These are phyloP conservation scores for Ascocoryne sarcoides DNA, from an alignment of 2,329 filamentous ascomycete genomes.

Conservation along the genomic window DNA sequence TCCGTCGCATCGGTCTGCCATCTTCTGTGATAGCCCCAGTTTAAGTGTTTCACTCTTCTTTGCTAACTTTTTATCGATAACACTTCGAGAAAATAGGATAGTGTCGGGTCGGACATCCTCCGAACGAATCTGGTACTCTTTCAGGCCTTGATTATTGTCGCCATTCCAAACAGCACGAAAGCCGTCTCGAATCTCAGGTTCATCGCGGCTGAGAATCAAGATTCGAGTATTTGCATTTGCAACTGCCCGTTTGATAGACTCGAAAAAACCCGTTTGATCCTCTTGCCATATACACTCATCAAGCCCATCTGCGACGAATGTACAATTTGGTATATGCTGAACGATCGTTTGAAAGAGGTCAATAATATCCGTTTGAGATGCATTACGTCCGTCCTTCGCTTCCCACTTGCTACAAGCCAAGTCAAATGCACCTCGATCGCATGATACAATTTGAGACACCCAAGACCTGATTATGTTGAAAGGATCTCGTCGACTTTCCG, in stretches of 20 bases:
- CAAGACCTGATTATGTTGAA: not conserved
- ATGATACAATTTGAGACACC: not conserved
- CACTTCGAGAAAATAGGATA: not conserved
- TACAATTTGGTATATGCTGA: not conserved
- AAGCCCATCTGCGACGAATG: not conserved
- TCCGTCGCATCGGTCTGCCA: slow-evolving; percentile 8
- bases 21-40: not conserved
- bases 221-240: not conserved
- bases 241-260: not conserved
- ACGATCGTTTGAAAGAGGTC: not conserved
- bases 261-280: not conserved
- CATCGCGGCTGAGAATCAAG: not conserved
- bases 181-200: not conserved
- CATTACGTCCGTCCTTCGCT: no score
- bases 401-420: not conserved
- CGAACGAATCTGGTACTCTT: not conserved
- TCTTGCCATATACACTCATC: not conserved
- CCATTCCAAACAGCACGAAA: not conserved
- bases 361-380: not conserved
- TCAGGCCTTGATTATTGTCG: not conserved
- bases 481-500: not conserved
- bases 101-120: not conserved
- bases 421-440: not conserved
- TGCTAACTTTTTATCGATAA: not conserved
- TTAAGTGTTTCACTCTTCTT: not conserved